Evolutionary conservation across 495 filamentous ascomycete species (phyloP), one percentile per base, ranked within the genome.

Genomic region (Oleoguttula mirabilis): DNA sequence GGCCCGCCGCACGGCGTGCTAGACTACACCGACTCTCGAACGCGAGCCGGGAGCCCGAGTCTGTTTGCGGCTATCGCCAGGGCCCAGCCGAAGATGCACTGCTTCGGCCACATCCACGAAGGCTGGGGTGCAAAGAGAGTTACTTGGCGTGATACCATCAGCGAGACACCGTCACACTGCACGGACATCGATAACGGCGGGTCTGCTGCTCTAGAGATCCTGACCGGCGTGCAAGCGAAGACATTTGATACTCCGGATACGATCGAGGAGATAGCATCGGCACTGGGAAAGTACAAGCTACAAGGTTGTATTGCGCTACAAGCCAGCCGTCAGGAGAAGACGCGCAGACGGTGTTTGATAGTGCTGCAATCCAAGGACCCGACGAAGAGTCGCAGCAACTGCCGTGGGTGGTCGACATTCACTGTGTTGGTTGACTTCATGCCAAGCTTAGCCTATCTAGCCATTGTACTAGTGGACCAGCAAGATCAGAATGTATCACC

Each of bases 101-200:
- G 77, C 52, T 85, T 84, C 46, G 79, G 80, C 4, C 80, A 84
- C 56, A 81, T 84, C 21, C 80, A 83, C 50, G 80, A 86, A 55
- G 79, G 67, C 0, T 83, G 77, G 70, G 82, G 82, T 12, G 79
- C 71, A 3, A 66, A 68, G 42, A 52, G 75, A 21, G 67, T 78
- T 0, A 55, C 56, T 4, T 86, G 81, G 53, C 20, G 22, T 3
- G 61, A 73, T 60, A 35, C 47, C 46, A 54, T 66, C 56, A 59
- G 57, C 35, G 39, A 43, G 6, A 24, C 19, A 3, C 32, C 33
- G 4, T 36, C 41, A 21, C 33, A 44, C 23, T 44, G 36, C 21
- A 54, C 66, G 50, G 32, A 73, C 52, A 44, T 60, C 34, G 63
- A 50, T 65, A 64, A 16, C 58, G 53, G 65, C 48, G 66, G 35